phyloP scores from a whole-genome alignment of 1,139 yeast genomes.

The Kodamaea alishanica region DNA sequence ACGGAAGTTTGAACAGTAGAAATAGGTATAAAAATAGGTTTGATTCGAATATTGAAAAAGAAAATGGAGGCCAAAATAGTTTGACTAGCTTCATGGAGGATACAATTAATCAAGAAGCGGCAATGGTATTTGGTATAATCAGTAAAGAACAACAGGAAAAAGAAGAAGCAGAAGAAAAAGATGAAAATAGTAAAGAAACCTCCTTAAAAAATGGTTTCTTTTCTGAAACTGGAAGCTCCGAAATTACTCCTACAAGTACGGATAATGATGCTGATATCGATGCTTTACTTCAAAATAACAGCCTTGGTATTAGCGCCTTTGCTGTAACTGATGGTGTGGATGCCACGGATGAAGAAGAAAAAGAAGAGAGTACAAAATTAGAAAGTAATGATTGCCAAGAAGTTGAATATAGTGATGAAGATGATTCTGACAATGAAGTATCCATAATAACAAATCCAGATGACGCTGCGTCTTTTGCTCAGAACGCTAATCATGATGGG shows the following conservation, averaged over 20 bases:
- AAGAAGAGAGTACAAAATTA: no score
- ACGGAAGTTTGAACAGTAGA: conserved; percentile 11
- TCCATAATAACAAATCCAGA: conserved; percentile 44
- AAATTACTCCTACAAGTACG: no score
- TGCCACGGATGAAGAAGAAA: no score
- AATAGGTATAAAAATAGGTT: conserved; percentile 4
- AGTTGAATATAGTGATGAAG: conserved; percentile 2
- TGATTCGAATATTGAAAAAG: conserved; percentile 10
- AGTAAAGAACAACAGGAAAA: conserved; percentile 20
- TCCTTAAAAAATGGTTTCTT: no score
- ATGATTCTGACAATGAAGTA: conserved; percentile 35
- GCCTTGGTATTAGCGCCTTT: no score
- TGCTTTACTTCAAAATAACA: no score
- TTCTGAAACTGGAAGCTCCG: no score
- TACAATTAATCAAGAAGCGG: conserved; percentile 40
- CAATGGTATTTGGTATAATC: conserved; percentile 46
- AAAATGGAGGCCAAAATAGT: conserved; percentile 8
- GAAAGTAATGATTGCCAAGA: no score
- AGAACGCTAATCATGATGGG: conserved; percentile 13
- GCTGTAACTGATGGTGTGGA: no score
- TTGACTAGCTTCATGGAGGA: conserved; percentile 19
- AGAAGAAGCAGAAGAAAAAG: conserved; percentile 6
- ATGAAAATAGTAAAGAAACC: neutral
- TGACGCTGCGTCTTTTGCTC: conserved; percentile 28
- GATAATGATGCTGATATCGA: no score